Evolutionary conservation across 2,329 filamentous ascomycete species (phyloP), one percentile per base, ranked within the genome.

Genomic region (Monilinia fructigena): DNA sequence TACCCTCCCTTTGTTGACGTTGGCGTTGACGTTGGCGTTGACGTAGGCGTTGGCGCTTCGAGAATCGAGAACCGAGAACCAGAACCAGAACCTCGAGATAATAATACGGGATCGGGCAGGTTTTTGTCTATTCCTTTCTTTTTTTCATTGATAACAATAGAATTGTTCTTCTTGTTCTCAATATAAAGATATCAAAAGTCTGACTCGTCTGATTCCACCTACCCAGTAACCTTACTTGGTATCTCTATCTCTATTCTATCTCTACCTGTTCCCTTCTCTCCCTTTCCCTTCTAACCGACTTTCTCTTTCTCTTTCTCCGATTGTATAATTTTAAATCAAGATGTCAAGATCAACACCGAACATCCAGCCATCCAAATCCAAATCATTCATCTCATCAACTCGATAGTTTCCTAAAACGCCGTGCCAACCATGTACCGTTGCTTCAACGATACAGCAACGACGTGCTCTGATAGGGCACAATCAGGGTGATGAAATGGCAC

Each of bases 391-490:
- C 55, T 59, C 56, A 58, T 31, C 40, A 26, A 47, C 40, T 59
- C 55, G 40, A 59, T 47, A 45, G 40, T 47, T 16, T 5, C 11
- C 12, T 35, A 58, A 59, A n/a, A 59, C 18, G 55, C 40, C 55
- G 55, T 59, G 55, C 56, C 56, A 59, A 59, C 56, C 56, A 35
- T 59, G 56, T 48, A 59, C 18, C 42, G 40, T 59, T 35, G 26
- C 28, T 35, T 31, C 56, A 59, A 35, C 11, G 26, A 59, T 31
- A 59, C 47, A 12, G 55, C 26, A 10, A 47, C 31, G 12, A 8
- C 23, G 11, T 47, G 2, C 42, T 35, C 62, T 64, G 40, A 64
- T 64, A 56, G 62, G 62, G n/a, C 56, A 28, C 38, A 26, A 14
- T 26, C 31, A n/a, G 20, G 14, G 52, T 42, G 26, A 48, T 47